These are phyloP conservation scores for Kurtzmaniella natalensis DNA, from an alignment of 1,139 yeast genomes.

Conservation along the genomic window DNA sequence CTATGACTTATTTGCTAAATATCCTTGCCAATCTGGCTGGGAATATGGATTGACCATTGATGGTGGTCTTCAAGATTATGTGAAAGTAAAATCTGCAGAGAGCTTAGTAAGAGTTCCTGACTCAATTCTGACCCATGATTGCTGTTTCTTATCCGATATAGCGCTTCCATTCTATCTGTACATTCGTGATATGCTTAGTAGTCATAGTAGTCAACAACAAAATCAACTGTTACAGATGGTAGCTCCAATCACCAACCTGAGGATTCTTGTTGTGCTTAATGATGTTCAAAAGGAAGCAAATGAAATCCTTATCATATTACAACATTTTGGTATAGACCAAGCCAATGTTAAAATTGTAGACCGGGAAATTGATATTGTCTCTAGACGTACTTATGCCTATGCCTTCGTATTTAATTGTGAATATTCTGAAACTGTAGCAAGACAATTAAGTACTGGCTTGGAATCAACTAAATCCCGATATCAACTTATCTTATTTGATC, in stretches of 20 bases:
- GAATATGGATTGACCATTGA: conserved; percentile 34
- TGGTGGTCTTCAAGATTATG: conserved; percentile 39
- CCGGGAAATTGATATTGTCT: conserved; percentile 1
- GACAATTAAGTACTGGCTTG: conserved; percentile 22
- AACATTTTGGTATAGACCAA: conserved; percentile 26
- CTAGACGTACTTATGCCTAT: conserved; percentile 1
- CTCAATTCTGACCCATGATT: conserved; percentile 34
- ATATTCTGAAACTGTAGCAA: neutral
- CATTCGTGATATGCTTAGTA: conserved; percentile 16
- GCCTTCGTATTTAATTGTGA: conserved; percentile 5
- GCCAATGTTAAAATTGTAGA: conserved; percentile 27
- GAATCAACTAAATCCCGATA: conserved; percentile 24
- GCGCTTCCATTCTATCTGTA: conserved; percentile 33
- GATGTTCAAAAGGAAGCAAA: conserved; percentile 29
- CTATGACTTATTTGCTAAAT: conserved; percentile 11
- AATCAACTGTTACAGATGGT: conserved; percentile 4
- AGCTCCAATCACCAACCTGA: conserved; percentile 5
- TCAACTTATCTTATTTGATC: conserved; percentile 22
- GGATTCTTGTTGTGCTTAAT: conserved; percentile 25
- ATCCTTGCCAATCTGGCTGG: conserved; percentile 21
- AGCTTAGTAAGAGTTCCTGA: conserved; percentile 26
- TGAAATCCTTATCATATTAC: conserved; percentile 33
- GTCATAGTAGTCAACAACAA: neutral
- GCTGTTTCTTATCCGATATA: conserved; percentile 31
- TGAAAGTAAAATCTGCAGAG: conserved; percentile 24